A percentile compares a stretch with the other conserved stretches of the same genome.
Evolutionary conservation across 495 filamentous ascomycete genomes (phyloP).

Genomic region (Daldinia grandis): DNA sequence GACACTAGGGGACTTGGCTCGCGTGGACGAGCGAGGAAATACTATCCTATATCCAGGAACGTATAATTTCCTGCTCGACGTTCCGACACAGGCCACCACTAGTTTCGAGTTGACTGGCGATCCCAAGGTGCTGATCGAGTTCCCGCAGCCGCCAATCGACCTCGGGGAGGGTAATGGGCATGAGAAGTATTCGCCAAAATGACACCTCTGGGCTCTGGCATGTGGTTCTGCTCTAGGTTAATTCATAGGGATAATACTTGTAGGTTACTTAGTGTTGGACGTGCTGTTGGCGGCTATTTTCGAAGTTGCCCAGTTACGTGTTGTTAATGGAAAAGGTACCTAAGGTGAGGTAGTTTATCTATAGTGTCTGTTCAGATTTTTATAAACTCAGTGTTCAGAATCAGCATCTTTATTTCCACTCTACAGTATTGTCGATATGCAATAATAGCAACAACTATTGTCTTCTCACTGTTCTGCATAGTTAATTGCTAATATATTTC

Average conservation of each 20-base stretch:
- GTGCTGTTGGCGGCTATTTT: too few relatives aligned
- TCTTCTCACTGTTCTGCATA: too few relatives aligned
- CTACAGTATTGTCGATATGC: not conserved
- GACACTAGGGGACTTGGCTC: constrained; percentile 65
- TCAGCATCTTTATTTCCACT: not conserved
- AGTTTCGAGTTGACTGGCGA: constrained; percentile 58
- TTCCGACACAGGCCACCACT: constrained; percentile 45
- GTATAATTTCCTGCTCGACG: constrained; percentile 68
- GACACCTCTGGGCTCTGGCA: not conserved
- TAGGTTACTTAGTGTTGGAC: too few relatives aligned
- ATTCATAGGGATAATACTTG: not conserved
- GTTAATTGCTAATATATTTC: not conserved
- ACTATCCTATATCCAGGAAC: constrained; percentile 70
- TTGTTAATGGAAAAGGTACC: too few relatives aligned
- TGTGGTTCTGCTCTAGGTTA: not conserved
- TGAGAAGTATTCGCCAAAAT: constrained; percentile 32
- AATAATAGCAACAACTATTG: not conserved
- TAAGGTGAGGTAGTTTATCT: not conserved
- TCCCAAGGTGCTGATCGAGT: constrained; percentile 35
- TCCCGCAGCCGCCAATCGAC: constrained; percentile 42
- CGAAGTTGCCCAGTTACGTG: too few relatives aligned
- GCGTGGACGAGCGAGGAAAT: constrained; percentile 67
- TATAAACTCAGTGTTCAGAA: not conserved
- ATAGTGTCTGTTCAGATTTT: not conserved
- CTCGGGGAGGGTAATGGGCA: constrained; percentile 42